A percentile compares a stretch with the other conserved stretches of the same genome.
phyloP scores from a whole-genome alignment of 208 protist species.

The Acanthamoeba castellanii region DNA sequence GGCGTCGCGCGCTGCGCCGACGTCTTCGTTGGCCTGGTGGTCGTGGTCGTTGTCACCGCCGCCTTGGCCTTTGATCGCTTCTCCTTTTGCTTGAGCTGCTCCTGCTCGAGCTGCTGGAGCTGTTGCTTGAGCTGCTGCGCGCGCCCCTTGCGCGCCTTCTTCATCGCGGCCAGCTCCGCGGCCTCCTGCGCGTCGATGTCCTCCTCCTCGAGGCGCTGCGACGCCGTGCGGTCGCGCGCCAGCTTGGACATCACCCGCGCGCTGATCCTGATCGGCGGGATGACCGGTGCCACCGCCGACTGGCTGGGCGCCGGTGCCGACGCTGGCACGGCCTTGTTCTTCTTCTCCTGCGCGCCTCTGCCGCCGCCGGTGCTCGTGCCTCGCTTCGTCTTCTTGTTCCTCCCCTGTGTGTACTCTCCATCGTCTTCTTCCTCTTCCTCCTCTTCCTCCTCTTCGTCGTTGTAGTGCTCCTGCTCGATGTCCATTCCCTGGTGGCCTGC shows the following conservation, averaged over 20 bases:
- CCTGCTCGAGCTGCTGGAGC: not conserved
- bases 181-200: conserved; percentile 24
- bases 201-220: not conserved
- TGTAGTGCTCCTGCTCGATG: too few species aligned
- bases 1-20: not conserved
- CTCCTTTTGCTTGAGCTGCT: not conserved
- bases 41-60: not conserved
- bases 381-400: not conserved
- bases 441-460: not conserved
- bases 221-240: conserved; percentile 9
- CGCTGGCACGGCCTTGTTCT: not conserved
- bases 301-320: not conserved
- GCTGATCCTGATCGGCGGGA: conserved; percentile 3
- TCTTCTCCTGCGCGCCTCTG: not conserved
- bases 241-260: conserved; percentile 18
- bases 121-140: not conserved
- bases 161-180: conserved; percentile 8
- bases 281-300: not conserved
- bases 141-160: conserved; percentile 13
- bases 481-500: too few species aligned
- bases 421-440: not conserved
- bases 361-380: not conserved
- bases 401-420: not conserved
- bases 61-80: conserved; percentile 18
- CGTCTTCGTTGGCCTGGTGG: not conserved